Evolutionary conservation across 306 rosid species (phyloP), one percentile per base, ranked within the genome.

Genomic region (Gillenia trifoliata): DNA sequence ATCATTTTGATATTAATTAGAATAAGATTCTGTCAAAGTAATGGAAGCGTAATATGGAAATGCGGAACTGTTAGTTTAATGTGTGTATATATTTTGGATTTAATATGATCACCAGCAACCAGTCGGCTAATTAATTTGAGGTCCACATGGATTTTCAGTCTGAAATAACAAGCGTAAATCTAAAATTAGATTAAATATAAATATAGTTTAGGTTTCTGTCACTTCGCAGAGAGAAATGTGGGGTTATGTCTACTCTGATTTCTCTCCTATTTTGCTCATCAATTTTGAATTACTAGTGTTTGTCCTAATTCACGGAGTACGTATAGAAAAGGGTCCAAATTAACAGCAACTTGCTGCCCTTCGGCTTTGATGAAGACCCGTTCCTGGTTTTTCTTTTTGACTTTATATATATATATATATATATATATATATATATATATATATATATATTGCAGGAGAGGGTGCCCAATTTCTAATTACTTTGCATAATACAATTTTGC

Each of bases 151-250:
- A 60, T 66, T 59, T 79, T 81, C 62, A 87, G 63, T 71, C 72
- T 52, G 70, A 69, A 73, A 60, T 60, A 17, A 68, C 15, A 17
- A 65, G 12, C 30, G 77, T 9, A 61, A 55, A 72, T 19, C 38
- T 40, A 19, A 23, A 62, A 28, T 47, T 38, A 33, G 5, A 80
- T 87, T 61, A 66, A 66, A 38, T 33, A 28, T 54, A 43, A 66
- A 60, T 38, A 28, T 47, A 30, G 89, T 77, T 77, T 86, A 88
- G 96, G 91, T 88, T 81, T 43, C 40, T 56, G 89, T 86, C 88
- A 85, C 77, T 71, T 86, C 87, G 43, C 4, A 56, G 65, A 68
- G 66, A 66, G 73, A 36, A 17, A 8, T 29, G 92, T 86, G 87
- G 86, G 96, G 85, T 79, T 87, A 16, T n/a, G 11, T 38, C 59